These are phyloP conservation scores for Balakata baccata DNA, from an alignment of 345 rosid genomes.

Conservation along the genomic window DNA sequence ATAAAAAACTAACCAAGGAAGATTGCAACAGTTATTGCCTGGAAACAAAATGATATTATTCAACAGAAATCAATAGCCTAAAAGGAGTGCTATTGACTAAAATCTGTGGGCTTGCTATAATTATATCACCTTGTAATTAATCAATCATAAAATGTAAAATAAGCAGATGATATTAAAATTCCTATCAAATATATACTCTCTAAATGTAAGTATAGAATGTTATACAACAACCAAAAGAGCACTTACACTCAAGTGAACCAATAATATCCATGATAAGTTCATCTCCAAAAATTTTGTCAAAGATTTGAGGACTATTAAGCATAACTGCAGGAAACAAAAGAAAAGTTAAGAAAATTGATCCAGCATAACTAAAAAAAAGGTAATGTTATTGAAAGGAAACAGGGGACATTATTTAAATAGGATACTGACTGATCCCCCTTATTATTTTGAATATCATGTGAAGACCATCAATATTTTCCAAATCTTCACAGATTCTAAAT, in stretches of 20 bases:
- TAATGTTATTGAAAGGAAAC: slow-evolving; percentile 7
- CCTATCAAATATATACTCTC: background rate
- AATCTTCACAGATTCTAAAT: slow-evolving; percentile 66
- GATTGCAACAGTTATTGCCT: background rate
- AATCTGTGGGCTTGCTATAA: background rate
- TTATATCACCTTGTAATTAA: background rate
- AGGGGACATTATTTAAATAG: slow-evolving; percentile 13
- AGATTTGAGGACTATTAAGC: slow-evolving; percentile 71
- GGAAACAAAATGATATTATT: background rate
- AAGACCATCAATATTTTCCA: slow-evolving; percentile 58
- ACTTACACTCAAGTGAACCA: slow-evolving; percentile 94
- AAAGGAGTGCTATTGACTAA: background rate
- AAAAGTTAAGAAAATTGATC: slow-evolving; percentile 19
- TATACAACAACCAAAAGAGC: background rate
- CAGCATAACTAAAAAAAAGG: slow-evolving; percentile 16
- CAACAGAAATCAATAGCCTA: background rate
- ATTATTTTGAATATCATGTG: slow-evolving; percentile 80
- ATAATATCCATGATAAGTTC: slow-evolving; percentile 79
- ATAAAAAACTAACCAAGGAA: background rate
- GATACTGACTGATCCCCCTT: slow-evolving; percentile 71
- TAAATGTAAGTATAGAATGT: background rate
- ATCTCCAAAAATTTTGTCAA: slow-evolving; percentile 79
- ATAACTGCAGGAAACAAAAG: slow-evolving; percentile 53
- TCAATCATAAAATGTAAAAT: slow-evolving; percentile 4
- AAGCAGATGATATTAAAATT: background rate